These are phyloP conservation scores for Penicillium freii DNA, from an alignment of 2,329 filamentous ascomycete genomes.

Conservation along the genomic window DNA sequence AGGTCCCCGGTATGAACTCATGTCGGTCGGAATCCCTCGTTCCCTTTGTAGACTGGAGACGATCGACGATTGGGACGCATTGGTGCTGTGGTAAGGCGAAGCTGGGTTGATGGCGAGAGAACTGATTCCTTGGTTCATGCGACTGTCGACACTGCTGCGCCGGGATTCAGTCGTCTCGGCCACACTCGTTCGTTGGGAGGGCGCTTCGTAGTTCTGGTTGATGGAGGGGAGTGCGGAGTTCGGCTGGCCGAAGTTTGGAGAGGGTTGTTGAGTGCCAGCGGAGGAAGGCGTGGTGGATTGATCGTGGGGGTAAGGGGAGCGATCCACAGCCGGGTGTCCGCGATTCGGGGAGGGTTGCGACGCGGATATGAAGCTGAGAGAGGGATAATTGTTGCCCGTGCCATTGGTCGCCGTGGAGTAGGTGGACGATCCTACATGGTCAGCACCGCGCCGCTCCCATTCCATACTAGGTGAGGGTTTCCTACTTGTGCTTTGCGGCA, in stretches of 20 bases:
- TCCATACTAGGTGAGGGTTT: conserved; percentile 17
- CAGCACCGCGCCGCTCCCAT: conserved; percentile 22
- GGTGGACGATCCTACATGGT: conserved; percentile 46
- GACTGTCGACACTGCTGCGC: conserved; percentile 50
- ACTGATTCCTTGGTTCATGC: conserved; percentile 51
- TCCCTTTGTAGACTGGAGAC: conserved; percentile 45
- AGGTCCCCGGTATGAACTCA: conserved; percentile 40
- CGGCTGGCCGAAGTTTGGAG: conserved; percentile 41
- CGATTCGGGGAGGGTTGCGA: conserved; percentile 48
- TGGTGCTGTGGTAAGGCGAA: conserved; percentile 50
- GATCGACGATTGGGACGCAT: conserved; percentile 47
- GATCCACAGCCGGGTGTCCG: conserved; percentile 39
- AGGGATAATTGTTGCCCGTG: conserved; percentile 43
- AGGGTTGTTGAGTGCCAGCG: conserved; percentile 38
- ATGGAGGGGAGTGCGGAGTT: conserved; percentile 55
- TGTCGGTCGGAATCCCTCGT: conserved; percentile 42
- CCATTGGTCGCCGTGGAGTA: conserved; percentile 50
- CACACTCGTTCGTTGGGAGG: conserved; percentile 45
- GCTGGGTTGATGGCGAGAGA: conserved; percentile 48
- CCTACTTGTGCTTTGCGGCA: conserved; percentile 58
- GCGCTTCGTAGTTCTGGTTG: conserved; percentile 57
- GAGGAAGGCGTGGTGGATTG: conserved; percentile 40
- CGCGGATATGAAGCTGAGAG: conserved; percentile 45
- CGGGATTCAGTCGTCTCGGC: conserved; percentile 47
- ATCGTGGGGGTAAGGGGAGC: conserved; percentile 44